These are phyloP conservation scores for Elaeis guineensis DNA, from an alignment of 176 grass and related monocot genomes.

Conservation along the genomic window DNA sequence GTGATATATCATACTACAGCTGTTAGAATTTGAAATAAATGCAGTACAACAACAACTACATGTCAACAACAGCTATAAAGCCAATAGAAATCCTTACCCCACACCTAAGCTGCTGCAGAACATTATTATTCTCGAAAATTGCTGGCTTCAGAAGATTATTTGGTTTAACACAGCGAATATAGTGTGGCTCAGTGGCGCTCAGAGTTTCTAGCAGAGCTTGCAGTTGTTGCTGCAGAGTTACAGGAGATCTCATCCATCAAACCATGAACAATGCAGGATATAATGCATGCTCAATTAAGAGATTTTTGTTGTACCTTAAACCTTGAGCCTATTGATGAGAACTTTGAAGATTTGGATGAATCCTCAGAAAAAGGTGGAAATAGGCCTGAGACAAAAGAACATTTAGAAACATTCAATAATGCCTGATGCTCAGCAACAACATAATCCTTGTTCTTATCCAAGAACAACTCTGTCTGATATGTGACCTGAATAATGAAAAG, in stretches of 20 bases:
- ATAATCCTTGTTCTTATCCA: slow-evolving; percentile 99
- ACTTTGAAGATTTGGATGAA: slow-evolving; percentile 94
- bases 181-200: slow-evolving; percentile 90
- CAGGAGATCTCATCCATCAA: too few species aligned
- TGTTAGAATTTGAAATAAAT: too few species aligned
- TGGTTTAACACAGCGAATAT: slow-evolving; percentile 97
- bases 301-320: slow-evolving; percentile 54
- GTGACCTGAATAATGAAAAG: slow-evolving; percentile 52
- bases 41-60: too few species aligned
- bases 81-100: slow-evolving; percentile 49
- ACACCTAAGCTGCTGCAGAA: slow-evolving; percentile 97
- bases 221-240: slow-evolving; percentile 83
- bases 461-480: slow-evolving; percentile 89
- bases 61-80: too few species aligned
- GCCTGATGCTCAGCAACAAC: slow-evolving; percentile 96
- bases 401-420: slow-evolving; percentile 65
- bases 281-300: too few species aligned
- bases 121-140: slow-evolving; percentile 88
- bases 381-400: slow-evolving; percentile 71
- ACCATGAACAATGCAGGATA: too few species aligned
- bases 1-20: too few species aligned
- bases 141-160: slow-evolving; percentile 92
- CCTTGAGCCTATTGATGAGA: slow-evolving; percentile 91
- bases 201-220: slow-evolving; percentile 87
- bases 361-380: slow-evolving; percentile 69